Conservation (phyloP, 441 rosid species). For the California macrophylla region DNA sequence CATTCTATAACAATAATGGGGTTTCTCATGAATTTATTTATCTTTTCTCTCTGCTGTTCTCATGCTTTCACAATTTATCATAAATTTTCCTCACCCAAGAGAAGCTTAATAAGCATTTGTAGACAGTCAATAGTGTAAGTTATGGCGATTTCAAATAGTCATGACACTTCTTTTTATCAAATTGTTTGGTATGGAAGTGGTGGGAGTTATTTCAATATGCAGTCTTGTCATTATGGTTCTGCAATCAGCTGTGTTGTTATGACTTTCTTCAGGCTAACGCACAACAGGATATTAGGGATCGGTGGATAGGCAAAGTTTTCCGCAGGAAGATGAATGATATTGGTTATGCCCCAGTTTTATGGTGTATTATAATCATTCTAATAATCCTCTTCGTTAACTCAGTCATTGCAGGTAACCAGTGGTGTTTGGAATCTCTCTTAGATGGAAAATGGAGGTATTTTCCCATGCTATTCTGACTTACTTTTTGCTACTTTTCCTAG, state of each 20-base stretch:
- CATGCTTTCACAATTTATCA: not conserved
- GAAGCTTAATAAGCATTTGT: not conserved
- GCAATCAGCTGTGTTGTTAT: slow-evolving; percentile 10
- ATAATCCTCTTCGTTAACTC: slow-evolving; percentile 62
- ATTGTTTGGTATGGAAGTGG: not conserved
- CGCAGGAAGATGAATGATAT: slow-evolving; percentile 38
- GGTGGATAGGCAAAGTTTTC: slow-evolving; percentile 40
- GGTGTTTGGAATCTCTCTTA: slow-evolving; percentile 11
- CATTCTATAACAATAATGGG: not conserved
- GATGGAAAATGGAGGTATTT: slow-evolving; percentile 4
- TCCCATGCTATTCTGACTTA: slow-evolving; percentile 21
- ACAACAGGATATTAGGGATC: slow-evolving; percentile 32
- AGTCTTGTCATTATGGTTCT: not conserved
- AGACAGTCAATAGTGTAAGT: not conserved
- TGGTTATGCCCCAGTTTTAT: slow-evolving; percentile 71
- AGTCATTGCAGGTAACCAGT: slow-evolving; percentile 50
- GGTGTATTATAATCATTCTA: slow-evolving; percentile 33
- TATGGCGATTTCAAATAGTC: not conserved
- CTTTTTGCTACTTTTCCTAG: slow-evolving; percentile 33
- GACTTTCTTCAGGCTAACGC: slow-evolving; percentile 48
- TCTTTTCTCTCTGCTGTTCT: not conserved
- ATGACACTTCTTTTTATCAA: not conserved
- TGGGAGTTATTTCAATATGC: not conserved
- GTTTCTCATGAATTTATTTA: not conserved
- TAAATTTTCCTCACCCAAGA: not conserved